phyloP scores from a whole-genome alignment of 2,329 filamentous ascomycete species.

The Drechmeria coniospora region DNA sequence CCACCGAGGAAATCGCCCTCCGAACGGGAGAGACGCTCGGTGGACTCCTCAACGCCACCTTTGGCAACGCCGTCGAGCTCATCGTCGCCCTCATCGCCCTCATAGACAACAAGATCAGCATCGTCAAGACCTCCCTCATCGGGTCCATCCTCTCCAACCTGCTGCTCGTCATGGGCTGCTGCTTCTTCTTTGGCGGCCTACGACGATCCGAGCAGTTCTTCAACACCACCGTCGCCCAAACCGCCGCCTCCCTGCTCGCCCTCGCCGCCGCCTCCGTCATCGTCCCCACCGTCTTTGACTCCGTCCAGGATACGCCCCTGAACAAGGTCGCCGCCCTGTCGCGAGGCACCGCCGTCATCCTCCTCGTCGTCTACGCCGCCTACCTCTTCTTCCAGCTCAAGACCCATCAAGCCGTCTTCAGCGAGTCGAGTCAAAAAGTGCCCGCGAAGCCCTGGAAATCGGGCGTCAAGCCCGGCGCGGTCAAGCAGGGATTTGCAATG shows the following conservation, averaged over 20 bases:
- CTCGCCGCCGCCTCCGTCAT: slow-evolving; percentile 70
- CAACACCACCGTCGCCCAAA: slow-evolving; percentile 85
- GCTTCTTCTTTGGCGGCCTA: slow-evolving; percentile 76
- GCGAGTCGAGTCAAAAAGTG: slow-evolving; percentile 63
- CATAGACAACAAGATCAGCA: slow-evolving; percentile 55
- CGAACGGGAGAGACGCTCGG: slow-evolving; percentile 73
- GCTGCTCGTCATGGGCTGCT: slow-evolving; percentile 78
- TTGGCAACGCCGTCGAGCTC: slow-evolving; percentile 83
- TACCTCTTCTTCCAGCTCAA: slow-evolving; percentile 88
- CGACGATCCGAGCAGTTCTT: slow-evolving; percentile 72
- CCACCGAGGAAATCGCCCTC: slow-evolving; percentile 79
- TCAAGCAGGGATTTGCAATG: slow-evolving; percentile 24
- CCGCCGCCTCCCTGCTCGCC: slow-evolving; percentile 65
- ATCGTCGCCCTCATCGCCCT: slow-evolving; percentile 82
- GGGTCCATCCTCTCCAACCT: slow-evolving; percentile 87
- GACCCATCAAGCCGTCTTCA: slow-evolving; percentile 69
- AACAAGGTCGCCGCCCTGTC: slow-evolving; percentile 47
- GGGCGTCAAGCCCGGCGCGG: slow-evolving; percentile 15
- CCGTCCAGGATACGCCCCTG: slow-evolving; percentile 24
- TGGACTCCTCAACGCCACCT: slow-evolving; percentile 77
- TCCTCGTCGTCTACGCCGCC: slow-evolving; percentile 67
- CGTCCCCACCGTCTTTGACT: slow-evolving; percentile 75
- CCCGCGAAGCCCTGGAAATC: slow-evolving; percentile 36
- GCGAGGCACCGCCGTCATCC: slow-evolving; percentile 61
- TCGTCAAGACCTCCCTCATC: slow-evolving; percentile 85